Conservation (phyloP, 805 yeast genomes). For the Tetrapisispora namnaoensis region DNA sequence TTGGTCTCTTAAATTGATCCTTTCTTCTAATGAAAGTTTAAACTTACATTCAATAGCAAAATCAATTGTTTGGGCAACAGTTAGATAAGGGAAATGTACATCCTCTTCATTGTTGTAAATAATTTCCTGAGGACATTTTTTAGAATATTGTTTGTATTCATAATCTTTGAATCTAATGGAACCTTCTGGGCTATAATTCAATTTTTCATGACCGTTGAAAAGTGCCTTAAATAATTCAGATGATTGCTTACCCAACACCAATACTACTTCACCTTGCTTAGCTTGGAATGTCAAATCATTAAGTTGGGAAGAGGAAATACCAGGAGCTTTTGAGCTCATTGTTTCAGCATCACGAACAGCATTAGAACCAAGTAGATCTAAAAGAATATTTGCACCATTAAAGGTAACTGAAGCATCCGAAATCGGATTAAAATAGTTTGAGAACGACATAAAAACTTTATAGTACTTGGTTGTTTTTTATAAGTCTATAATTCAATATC, state of each 20-base stretch:
- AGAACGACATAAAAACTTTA: slow-evolving; percentile 12
- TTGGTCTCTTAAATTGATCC: slow-evolving; percentile 21
- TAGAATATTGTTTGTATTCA: slow-evolving; percentile 14
- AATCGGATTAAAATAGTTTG: slow-evolving; percentile 19
- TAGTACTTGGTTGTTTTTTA: background rate
- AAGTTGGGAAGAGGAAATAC: background rate
- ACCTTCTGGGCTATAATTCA: slow-evolving; percentile 15
- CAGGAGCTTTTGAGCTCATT: background rate
- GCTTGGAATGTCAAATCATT: slow-evolving; percentile 17
- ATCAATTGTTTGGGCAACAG: slow-evolving; percentile 46
- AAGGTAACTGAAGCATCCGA: slow-evolving; percentile 20
- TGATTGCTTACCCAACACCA: slow-evolving; percentile 21
- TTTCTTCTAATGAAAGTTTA: slow-evolving; percentile 17
- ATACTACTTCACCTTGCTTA: slow-evolving; percentile 20
- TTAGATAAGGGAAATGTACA: slow-evolving; percentile 45
- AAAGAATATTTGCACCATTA: slow-evolving; percentile 13
- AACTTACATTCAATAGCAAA: slow-evolving; percentile 44
- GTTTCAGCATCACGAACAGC: slow-evolving; percentile 1
- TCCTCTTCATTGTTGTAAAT: slow-evolving; percentile 44
- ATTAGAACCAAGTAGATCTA: slow-evolving; percentile 4
- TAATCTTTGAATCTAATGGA: slow-evolving; percentile 17
- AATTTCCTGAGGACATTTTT: slow-evolving; percentile 19
- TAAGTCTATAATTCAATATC: background rate
- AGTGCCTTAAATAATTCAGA: slow-evolving; percentile 19
- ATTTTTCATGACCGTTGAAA: slow-evolving; percentile 13